These are phyloP conservation scores for Salix dunnii DNA, from an alignment of 345 rosid species.

Conservation along the genomic window DNA sequence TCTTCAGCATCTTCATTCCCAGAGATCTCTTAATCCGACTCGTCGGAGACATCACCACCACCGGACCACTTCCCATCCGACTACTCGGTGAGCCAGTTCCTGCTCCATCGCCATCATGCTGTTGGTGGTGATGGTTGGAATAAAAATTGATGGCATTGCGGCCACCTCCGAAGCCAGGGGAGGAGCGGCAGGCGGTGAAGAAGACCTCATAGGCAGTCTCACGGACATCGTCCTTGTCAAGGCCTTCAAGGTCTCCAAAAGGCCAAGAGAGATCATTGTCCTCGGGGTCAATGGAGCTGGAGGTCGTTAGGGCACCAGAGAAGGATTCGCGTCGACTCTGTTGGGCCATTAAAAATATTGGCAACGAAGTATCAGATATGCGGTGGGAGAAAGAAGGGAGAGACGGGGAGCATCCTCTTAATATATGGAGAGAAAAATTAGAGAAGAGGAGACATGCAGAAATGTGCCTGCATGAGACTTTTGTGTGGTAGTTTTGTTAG, in stretches of 20 bases:
- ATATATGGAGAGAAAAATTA: slow-evolving; percentile 12
- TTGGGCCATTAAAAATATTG: slow-evolving; percentile 39
- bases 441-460: neutral
- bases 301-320: slow-evolving; percentile 33
- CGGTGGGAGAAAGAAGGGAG: slow-evolving; percentile 41
- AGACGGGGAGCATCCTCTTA: slow-evolving; percentile 34
- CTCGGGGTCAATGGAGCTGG: slow-evolving; percentile 14
- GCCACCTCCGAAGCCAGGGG: slow-evolving; percentile 76
- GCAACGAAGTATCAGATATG: slow-evolving; percentile 25
- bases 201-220: slow-evolving; percentile 87
- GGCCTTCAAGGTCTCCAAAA: slow-evolving; percentile 50
- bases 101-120: slow-evolving; percentile 32
- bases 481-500: slow-evolving; percentile 1
- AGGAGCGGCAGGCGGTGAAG: slow-evolving; percentile 80
- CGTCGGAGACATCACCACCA: slow-evolving; percentile 63
- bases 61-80: slow-evolving; percentile 28
- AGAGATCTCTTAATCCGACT: slow-evolving; percentile 72
- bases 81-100: slow-evolving; percentile 22
- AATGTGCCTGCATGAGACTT: neutral
- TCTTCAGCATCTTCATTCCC: slow-evolving; percentile 70
- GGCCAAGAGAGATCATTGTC: slow-evolving; percentile 72
- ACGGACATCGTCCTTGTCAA: slow-evolving; percentile 63
- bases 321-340: slow-evolving; percentile 48
- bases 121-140: slow-evolving; percentile 38
- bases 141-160: slow-evolving; percentile 61